Percentiles rank a stretch among this genome's conserved stretches.
These are phyloP conservation scores for Arthrobotrys megalospora DNA, from an alignment of 2,329 filamentous ascomycete species.

Conservation along the genomic window DNA sequence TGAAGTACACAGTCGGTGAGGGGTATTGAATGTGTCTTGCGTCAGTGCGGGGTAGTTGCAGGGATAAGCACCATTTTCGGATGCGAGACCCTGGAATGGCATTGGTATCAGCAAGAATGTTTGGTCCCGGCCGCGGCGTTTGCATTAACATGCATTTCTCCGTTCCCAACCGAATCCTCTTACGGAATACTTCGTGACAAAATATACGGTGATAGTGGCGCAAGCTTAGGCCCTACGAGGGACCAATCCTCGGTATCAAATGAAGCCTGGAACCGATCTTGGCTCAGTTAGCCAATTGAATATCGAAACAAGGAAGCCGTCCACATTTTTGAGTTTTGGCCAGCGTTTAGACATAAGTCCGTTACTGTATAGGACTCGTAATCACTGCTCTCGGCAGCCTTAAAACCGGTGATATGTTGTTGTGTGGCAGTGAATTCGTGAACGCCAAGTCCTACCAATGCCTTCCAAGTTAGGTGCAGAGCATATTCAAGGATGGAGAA, in stretches of 20 bases:
- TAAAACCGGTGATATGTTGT: background rate
- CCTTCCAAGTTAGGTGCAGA: conserved; percentile 23
- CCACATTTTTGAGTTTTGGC: background rate
- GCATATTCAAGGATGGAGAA: conserved; percentile 1
- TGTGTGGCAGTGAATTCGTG: conserved; percentile 18
- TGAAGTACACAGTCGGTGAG: conserved; percentile 3
- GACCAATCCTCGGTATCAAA: background rate
- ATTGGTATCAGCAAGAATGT: conserved; percentile 2
- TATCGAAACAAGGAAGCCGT: background rate
- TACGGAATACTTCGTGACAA: conserved; percentile 7
- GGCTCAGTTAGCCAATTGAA: background rate
- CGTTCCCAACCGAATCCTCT: conserved; percentile 18
- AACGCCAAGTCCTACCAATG: conserved; percentile 5
- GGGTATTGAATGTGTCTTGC: conserved; percentile 29
- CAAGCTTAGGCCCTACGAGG: background rate
- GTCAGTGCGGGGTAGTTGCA: conserved; percentile 32
- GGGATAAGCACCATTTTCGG: conserved; percentile 23
- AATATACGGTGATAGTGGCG: conserved; percentile 19
- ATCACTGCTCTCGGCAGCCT: conserved; percentile 9
- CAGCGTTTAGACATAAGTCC: conserved; percentile 8
- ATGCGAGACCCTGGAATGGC: conserved; percentile 20
- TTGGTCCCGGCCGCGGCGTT: conserved; percentile 13
- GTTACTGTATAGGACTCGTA: conserved; percentile 11
- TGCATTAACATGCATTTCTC: conserved; percentile 8
- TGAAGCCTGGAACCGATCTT: background rate